Base-by-base conservation (phyloP, 371 early-diverging fungal species). In the Massospora cicadina region DNA sequence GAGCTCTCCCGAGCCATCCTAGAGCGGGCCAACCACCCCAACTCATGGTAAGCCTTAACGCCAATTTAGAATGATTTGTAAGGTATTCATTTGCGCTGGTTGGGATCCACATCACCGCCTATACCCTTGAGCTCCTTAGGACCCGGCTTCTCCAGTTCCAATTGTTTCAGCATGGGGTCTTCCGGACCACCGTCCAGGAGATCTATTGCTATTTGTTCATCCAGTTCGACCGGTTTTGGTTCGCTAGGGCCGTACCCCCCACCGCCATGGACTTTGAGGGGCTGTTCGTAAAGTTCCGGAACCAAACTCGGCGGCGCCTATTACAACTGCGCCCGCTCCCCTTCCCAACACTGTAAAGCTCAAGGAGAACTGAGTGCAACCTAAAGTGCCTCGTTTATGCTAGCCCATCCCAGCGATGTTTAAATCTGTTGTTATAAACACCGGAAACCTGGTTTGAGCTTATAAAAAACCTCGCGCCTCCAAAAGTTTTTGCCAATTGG, bases 31-130 rank as follows among this genome's bases (percentile, higher is more conserved):
- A 43, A 43, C 33, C 29, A 61, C 23, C 43, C 29, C 17, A 61
- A 7, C 2, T 28, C 23, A 7, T 33, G 30, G 30, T n/a, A n/a
- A n/a, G n/a, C n/a, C n/a, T n/a, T n/a, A n/a, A n/a, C n/a, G n/a
- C n/a, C n/a, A n/a, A n/a, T n/a, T n/a, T n/a, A n/a, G n/a, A n/a
- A n/a, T n/a, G n/a, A n/a, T n/a, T n/a, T 23, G 29, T 54, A 65
- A 78, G 84, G 88, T 88, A 86, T 63, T 83, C 87, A n/a, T 84
- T 83, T 70, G 89, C 89, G 23, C 80, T 87, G 65, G 87, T 84
- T 2, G 90, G 91, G 3, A 89, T 91, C 75, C 84, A 88, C 67
- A 83, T 89, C 54, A 83, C 89, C 0, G 75, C 77, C 43, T 87
- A 79, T 67, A 77, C 79, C 12, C 77, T 88, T 17, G 78, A 81